A percentile compares a stretch with the other conserved stretches of the same genome.
These are phyloP conservation scores for Stentor roeselii DNA, from an alignment of 73 alveolate species.

Conservation along the genomic window DNA sequence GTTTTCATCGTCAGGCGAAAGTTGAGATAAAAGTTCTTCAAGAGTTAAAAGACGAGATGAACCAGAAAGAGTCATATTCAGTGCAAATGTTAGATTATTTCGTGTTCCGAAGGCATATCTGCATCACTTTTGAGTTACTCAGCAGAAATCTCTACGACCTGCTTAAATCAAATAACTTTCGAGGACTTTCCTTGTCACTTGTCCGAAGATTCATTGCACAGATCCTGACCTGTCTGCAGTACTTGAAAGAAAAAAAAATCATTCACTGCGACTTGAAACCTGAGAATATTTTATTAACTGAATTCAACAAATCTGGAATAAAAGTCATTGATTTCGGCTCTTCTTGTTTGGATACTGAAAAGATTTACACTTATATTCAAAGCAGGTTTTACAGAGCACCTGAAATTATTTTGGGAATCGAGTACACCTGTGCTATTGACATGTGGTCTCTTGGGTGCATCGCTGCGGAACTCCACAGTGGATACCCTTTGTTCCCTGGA, in stretches of 20 bases:
- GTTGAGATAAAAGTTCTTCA: conserved; percentile 82
- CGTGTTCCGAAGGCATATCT: conserved; percentile 55
- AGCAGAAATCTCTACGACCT: conserved; percentile 69
- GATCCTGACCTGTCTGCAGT: conserved; percentile 52
- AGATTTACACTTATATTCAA: conserved; percentile 82
- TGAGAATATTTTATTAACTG: conserved; percentile 64
- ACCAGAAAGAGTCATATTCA: conserved; percentile 37
- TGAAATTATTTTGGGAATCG: conserved; percentile 91
- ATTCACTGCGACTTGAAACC: conserved; percentile 91
- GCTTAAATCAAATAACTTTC: conserved; percentile 54
- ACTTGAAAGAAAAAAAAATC: conserved; percentile 47
- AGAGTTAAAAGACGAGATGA: conserved; percentile 44
- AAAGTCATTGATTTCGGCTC: conserved; percentile 83
- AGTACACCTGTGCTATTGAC: conserved; percentile 87
- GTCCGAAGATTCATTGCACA: conserved; percentile 64
- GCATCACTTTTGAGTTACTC: conserved; percentile 70
- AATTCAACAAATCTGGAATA: conserved; percentile 58
- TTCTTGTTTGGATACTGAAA: conserved; percentile 65
- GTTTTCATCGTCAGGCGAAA: conserved; percentile 84
- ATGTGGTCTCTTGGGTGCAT: conserved; percentile 97
- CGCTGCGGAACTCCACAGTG: conserved; percentile 78
- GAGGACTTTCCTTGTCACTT: conserved; percentile 64
- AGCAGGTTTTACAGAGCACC: conserved; percentile 95
- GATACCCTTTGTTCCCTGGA: conserved; percentile 87
- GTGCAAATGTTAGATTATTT: conserved; percentile 51